These are phyloP conservation scores for Citrus unshiu DNA, from an alignment of 345 rosid species.

Conservation along the genomic window DNA sequence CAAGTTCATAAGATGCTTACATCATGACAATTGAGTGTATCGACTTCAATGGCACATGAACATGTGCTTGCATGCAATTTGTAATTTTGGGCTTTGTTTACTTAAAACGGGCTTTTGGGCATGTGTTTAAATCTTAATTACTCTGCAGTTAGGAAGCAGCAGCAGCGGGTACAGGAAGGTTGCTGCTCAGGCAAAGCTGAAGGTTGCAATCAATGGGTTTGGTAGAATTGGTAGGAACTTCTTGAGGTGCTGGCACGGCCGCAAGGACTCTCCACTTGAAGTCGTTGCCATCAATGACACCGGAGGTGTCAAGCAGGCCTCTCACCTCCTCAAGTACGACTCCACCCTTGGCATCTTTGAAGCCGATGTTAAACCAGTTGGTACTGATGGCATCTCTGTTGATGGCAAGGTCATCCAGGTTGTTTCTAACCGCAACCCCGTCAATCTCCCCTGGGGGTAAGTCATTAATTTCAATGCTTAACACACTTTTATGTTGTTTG, in stretches of 20 bases:
- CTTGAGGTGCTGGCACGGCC: constrained; percentile 97
- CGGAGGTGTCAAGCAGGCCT: constrained; percentile 95
- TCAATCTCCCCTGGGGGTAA: constrained; percentile 86
- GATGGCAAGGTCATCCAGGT: constrained; percentile 96
- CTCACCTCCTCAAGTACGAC: constrained; percentile 96
- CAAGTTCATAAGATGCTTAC: too few species aligned
- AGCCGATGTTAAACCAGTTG: constrained; percentile 86
- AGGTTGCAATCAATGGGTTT: constrained; percentile 91
- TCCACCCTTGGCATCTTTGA: constrained; percentile 94
- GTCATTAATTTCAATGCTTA: neutral
- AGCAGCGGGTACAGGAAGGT: constrained; percentile 68
- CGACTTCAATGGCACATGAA: neutral
- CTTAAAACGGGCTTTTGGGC: neutral
- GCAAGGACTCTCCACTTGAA: constrained; percentile 88
- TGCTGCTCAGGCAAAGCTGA: constrained; percentile 73
- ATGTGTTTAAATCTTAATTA: neutral
- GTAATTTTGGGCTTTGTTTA: neutral
- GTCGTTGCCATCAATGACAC: constrained; percentile 87
- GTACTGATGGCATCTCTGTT: constrained; percentile 79
- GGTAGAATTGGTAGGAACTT: constrained; percentile 95
- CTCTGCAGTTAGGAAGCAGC: constrained; percentile 50
- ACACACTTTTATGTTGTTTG: neutral
- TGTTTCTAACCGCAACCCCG: constrained; percentile 77
- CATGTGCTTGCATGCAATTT: neutral
- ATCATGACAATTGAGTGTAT: too few species aligned